phyloP scores from a whole-genome alignment of 2,329 filamentous ascomycete genomes.

The Fusarium pilosicola region DNA sequence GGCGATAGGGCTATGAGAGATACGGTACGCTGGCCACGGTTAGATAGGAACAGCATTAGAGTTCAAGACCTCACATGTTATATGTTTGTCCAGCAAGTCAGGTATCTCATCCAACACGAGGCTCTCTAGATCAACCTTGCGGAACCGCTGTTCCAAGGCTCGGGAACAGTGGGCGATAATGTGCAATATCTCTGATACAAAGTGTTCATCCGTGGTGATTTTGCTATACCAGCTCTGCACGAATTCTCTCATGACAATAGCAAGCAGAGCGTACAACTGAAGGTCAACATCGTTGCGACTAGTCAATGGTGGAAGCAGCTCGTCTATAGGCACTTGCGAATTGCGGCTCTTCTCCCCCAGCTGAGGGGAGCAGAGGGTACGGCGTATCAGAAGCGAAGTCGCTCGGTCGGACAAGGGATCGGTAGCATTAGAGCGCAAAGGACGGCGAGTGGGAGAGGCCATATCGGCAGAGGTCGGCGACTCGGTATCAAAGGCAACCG shows the following conservation, averaged over 20 bases:
- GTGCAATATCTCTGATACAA: constrained; percentile 87
- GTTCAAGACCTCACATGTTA: constrained; percentile 69
- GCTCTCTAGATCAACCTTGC: constrained; percentile 83
- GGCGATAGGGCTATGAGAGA: constrained; percentile 67
- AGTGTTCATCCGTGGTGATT: constrained; percentile 89
- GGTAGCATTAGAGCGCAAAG: constrained; percentile 48
- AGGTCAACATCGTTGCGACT: constrained; percentile 94
- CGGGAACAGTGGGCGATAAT: constrained; percentile 93
- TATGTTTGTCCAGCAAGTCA: constrained; percentile 80
- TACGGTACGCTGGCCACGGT: constrained; percentile 72
- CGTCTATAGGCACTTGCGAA: constrained; percentile 70
- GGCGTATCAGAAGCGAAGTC: constrained; percentile 83
- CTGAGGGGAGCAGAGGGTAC: constrained; percentile 82
- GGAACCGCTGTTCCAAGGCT: constrained; percentile 84
- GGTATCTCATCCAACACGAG: constrained; percentile 90
- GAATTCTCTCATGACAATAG: constrained; percentile 89
- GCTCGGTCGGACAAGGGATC: constrained; percentile 78
- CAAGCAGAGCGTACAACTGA: constrained; percentile 91
- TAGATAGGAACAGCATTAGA: constrained; percentile 19
- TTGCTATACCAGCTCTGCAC: constrained; percentile 93
- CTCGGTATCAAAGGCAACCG: constrained; percentile 37
- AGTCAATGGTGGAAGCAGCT: constrained; percentile 88
- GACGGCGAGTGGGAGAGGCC: constrained; percentile 43
- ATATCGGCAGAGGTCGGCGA: constrained; percentile 37
- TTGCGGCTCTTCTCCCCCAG: constrained; percentile 65